Percentiles rank a stretch among this genome's conserved stretches.
These are phyloP conservation scores for Paratinospora sagittata DNA, from an alignment of 164 flowering plant genomes.

Conservation along the genomic window DNA sequence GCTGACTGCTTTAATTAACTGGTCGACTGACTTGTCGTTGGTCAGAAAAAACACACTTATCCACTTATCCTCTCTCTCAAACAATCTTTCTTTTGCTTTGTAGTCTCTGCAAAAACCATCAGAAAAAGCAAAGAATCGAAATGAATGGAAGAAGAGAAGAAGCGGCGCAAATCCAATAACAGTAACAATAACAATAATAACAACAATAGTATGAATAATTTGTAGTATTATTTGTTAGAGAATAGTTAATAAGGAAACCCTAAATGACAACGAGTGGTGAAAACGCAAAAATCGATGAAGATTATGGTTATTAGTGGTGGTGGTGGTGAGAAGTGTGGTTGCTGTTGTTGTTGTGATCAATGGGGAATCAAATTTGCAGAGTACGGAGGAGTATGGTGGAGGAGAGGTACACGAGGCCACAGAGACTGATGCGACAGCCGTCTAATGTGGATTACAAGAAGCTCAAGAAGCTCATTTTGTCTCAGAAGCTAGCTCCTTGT, in stretches of 20 bases:
- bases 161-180: too few species aligned
- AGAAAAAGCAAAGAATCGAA: neutral
- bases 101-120: too few species aligned
- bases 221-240: too few species aligned
- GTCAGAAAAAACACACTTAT: too few species aligned
- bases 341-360: too few species aligned
- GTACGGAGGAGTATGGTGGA: slow-evolving; percentile 18
- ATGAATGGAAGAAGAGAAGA: neutral
- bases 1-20: neutral
- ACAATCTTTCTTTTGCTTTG: slow-evolving; percentile 2
- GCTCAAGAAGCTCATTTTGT: slow-evolving; percentile 25
- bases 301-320: too few species aligned
- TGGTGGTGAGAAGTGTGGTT: too few species aligned
- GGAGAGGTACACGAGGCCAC: slow-evolving; percentile 31
- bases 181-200: too few species aligned
- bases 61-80: neutral
- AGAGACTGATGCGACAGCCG: slow-evolving; percentile 15
- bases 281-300: slow-evolving; percentile 21
- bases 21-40: neutral
- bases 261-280: slow-evolving; percentile 10
- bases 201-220: too few species aligned
- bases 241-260: neutral
- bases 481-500: slow-evolving; percentile 34
- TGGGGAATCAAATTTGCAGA: slow-evolving; percentile 29
- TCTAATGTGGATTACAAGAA: slow-evolving; percentile 29